Evolutionary conservation across 2,329 filamentous ascomycete species (phyloP).

Genomic region (Rhinocladiella mackenziei): DNA sequence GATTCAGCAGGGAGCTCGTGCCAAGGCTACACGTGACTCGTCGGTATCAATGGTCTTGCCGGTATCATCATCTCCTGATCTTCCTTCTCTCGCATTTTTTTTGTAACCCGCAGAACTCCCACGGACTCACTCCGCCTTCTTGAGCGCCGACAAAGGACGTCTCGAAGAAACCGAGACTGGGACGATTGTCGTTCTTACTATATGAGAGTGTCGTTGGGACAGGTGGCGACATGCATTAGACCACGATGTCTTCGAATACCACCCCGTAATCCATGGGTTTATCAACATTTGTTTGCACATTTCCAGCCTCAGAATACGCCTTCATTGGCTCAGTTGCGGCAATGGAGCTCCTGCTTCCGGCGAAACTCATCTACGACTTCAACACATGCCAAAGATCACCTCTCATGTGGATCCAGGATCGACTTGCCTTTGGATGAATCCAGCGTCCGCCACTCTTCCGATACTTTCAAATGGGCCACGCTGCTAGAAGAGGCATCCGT

Average conservation of each 20-base stretch:
- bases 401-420: not conserved
- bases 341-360: not conserved
- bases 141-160: no score
- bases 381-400: not conserved
- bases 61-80: conserved; percentile 18
- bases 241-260: conserved; percentile 4
- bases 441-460: not conserved
- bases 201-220: conserved; percentile 19
- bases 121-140: no score
- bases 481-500: conserved; percentile 20
- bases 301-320: not conserved
- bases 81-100: not conserved
- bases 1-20: conserved; percentile 3
- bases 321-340: not conserved
- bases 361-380: conserved; percentile 1
- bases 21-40: conserved; percentile 20
- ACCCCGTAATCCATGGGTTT: not conserved
- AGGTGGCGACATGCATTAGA: conserved; percentile 17
- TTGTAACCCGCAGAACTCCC: no score
- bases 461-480: conserved; percentile 14
- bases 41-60: conserved; percentile 5
- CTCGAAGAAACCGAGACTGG: not conserved
- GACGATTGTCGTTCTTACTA: conserved; percentile 5
- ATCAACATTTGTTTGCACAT: not conserved
- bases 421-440: conserved; percentile 1